Evolutionary conservation across 495 filamentous ascomycete species (phyloP).

Genomic region (Aspergillus nanangensis): DNA sequence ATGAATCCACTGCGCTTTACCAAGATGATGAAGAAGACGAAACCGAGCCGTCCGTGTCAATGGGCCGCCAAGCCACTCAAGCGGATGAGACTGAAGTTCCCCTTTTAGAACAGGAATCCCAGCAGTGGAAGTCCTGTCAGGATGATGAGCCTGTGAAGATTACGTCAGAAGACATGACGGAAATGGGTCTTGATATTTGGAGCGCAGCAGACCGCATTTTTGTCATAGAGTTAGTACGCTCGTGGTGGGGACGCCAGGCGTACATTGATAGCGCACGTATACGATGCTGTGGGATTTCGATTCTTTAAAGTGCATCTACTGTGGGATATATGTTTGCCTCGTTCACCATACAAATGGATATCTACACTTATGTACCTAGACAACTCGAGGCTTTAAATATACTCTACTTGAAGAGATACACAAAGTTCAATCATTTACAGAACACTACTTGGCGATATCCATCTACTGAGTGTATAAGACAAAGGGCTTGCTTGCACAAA

Average conservation of each 20-base stretch:
- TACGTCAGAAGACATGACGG: conserved; percentile 63
- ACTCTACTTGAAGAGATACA: too few relatives aligned
- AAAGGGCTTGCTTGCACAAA: too few relatives aligned
- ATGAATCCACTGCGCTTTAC: conserved; percentile 1
- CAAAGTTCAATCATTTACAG: too few relatives aligned
- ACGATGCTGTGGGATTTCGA: conserved; percentile 75
- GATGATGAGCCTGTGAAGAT: conserved; percentile 46
- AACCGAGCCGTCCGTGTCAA: conserved; percentile 16
- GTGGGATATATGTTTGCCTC: background rate
- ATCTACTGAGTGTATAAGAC: too few relatives aligned
- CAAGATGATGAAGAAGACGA: conserved; percentile 16
- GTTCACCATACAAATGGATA: too few relatives aligned
- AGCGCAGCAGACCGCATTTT: conserved; percentile 72
- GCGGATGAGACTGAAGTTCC: conserved; percentile 24
- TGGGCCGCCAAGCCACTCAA: conserved; percentile 25
- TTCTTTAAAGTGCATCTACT: conserved; percentile 50
- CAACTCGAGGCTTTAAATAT: too few relatives aligned
- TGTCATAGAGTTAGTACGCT: conserved; percentile 57
- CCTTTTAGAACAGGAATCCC: conserved; percentile 13
- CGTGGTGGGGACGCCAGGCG: conserved; percentile 70
- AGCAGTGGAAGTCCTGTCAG: background rate
- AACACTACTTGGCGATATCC: too few relatives aligned
- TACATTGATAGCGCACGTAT: conserved; percentile 67
- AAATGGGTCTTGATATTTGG: conserved; percentile 87
- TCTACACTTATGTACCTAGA: too few relatives aligned